Evolutionary conservation across 73 alveolate species (phyloP).

Genomic region (Uronychia binucleata): DNA sequence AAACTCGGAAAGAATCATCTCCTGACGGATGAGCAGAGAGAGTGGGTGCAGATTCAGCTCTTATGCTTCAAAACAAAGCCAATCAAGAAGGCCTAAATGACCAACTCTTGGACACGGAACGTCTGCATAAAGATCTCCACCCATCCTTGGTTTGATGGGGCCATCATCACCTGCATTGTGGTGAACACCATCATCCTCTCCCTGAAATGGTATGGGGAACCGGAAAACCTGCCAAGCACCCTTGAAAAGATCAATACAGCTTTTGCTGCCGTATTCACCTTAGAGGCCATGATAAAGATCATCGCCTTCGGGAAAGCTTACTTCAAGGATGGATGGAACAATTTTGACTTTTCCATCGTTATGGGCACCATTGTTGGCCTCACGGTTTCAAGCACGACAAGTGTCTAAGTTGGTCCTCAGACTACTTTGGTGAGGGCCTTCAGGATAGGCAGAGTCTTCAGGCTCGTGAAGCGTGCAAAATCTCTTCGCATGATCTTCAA

Average conservation of each 20-base stretch:
- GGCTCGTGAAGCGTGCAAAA: conserved; percentile 36
- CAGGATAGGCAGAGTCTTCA: conserved; percentile 37
- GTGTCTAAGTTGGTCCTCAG: conserved; percentile 11
- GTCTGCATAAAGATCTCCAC: conserved; percentile 3
- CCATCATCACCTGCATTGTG: conserved; percentile 50
- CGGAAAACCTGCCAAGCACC: conserved; percentile 21
- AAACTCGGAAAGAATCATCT: conserved; percentile 30
- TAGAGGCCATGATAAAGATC: conserved; percentile 49
- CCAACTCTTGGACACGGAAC: conserved; percentile 1
- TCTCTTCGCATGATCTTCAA: conserved; percentile 35
- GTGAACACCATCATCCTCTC: conserved; percentile 54
- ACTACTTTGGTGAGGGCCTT: conserved; percentile 47
- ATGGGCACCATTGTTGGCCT: conserved; percentile 52
- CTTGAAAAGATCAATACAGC: conserved; percentile 37
- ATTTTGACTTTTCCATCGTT: conserved; percentile 63
- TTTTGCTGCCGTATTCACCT: conserved; percentile 24
- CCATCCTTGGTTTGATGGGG: conserved; percentile 33
- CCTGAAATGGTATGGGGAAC: conserved; percentile 29
- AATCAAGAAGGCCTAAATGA: conserved; percentile 9
- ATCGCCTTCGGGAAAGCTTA: conserved; percentile 40
- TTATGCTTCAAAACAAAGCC: conserved; percentile 41
- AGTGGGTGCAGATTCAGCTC: conserved; percentile 61
- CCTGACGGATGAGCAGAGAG: conserved; percentile 50
- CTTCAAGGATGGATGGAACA: conserved; percentile 59
- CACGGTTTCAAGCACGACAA: conserved; percentile 5